These are phyloP conservation scores for Eucalyptus sp. DNA, from an alignment of 345 rosid genomes.

Conservation along the genomic window DNA sequence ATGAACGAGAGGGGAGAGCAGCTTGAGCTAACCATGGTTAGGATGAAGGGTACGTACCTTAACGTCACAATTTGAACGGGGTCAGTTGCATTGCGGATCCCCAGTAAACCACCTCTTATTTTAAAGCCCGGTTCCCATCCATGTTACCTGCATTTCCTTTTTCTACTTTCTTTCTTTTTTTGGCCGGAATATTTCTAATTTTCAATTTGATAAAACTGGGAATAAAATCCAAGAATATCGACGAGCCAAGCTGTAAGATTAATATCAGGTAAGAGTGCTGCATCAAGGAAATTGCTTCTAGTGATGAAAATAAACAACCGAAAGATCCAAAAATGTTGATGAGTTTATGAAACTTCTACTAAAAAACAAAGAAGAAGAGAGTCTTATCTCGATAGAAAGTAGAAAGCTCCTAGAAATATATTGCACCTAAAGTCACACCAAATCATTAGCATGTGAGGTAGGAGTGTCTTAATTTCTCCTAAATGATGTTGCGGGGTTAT, in stretches of 20 bases:
- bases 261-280: not conserved
- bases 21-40: not conserved
- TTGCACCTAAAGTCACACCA: not conserved
- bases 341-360: not conserved
- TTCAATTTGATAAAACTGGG: not conserved
- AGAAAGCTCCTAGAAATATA: not conserved
- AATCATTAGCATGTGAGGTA: not conserved
- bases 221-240: not conserved
- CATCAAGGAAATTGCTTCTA: not conserved
- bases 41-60: not conserved
- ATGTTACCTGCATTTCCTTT: not conserved
- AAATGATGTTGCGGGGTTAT: not conserved
- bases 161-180: not conserved
- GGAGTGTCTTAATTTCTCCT: not conserved
- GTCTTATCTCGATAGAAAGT: not conserved
- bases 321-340: not conserved
- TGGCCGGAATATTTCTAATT: not conserved
- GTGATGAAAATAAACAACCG: not conserved
- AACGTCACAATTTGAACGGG: not conserved
- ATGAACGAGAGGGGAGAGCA: not conserved
- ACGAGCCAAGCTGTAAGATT: not conserved
- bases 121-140: not conserved
- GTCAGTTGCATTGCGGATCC: constrained; percentile 18
- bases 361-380: not conserved
- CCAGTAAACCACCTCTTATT: constrained; percentile 9